A percentile compares a stretch with the other conserved stretches of the same genome.
These are phyloP conservation scores for Euphorbia pulcherrima DNA, from an alignment of 345 rosid genomes.

Conservation along the genomic window DNA sequence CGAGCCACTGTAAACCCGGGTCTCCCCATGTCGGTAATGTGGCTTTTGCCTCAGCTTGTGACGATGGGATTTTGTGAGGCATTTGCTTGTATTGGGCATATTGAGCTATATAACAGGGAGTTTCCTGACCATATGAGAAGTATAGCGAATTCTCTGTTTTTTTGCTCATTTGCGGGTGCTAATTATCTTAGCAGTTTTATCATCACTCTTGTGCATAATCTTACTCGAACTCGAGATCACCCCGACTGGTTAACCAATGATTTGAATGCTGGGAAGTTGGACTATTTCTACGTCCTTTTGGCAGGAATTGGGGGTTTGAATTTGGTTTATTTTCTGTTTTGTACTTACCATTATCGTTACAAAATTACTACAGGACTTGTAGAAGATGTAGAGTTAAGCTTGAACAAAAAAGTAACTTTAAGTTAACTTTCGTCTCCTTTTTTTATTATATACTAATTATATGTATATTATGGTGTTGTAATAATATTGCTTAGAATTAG, in stretches of 20 bases:
- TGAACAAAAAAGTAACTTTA: background rate
- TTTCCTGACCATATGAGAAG: constrained; percentile 47
- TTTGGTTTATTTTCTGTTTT: constrained; percentile 22
- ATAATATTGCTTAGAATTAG: too few species aligned
- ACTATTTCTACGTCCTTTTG: constrained; percentile 32
- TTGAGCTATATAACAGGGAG: constrained; percentile 40
- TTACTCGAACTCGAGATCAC: constrained; percentile 9
- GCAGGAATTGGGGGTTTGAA: constrained; percentile 31
- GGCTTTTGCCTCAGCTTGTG: constrained; percentile 39
- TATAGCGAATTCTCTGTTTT: constrained; percentile 25
- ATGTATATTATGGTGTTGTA: background rate
- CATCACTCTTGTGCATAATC: constrained; percentile 14
- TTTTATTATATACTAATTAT: too few species aligned
- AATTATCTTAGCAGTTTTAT: constrained; percentile 22
- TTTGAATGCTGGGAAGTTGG: constrained; percentile 34
- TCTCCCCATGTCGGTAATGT: constrained; percentile 31
- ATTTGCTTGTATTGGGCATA: constrained; percentile 27
- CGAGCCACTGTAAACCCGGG: constrained; percentile 17
- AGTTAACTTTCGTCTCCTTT: background rate
- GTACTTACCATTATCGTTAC: constrained; percentile 28
- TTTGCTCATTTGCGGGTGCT: constrained; percentile 16
- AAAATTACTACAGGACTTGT: background rate
- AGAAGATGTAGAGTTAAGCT: constrained; percentile 1
- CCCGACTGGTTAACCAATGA: constrained; percentile 30
- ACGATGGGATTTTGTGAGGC: constrained; percentile 34